Conservation (phyloP, 257 asterid genomes). For the Solanum corneliomulleri region DNA sequence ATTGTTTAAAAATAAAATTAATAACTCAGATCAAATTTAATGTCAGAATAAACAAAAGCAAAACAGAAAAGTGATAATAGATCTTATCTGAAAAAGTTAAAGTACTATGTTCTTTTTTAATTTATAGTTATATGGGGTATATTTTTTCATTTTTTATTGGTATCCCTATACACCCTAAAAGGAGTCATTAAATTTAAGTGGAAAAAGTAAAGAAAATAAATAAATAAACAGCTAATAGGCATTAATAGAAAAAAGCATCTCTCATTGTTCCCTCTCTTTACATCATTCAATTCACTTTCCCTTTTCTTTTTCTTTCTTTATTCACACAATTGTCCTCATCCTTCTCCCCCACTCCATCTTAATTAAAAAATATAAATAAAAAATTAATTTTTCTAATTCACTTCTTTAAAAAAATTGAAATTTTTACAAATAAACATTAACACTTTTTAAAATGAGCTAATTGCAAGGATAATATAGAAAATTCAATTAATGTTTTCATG, state of each 20-base stretch:
- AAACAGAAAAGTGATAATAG: not conserved
- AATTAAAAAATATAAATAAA: too few relatives aligned
- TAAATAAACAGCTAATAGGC: not conserved
- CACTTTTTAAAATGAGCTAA: too few relatives aligned
- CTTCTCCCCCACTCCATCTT: not conserved
- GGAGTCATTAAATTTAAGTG: not conserved
- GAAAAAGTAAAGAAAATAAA: not conserved
- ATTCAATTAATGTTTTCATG: too few relatives aligned
- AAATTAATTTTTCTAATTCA: not conserved
- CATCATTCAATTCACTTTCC: constrained; percentile 1
- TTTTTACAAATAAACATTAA: too few relatives aligned
- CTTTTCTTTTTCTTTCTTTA: constrained; percentile 6
- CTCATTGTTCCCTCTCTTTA: not conserved
- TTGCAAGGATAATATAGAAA: too few relatives aligned
- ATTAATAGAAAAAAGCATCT: not conserved
- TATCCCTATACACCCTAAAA: too few relatives aligned
- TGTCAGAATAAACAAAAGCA: not conserved
- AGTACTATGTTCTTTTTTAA: too few relatives aligned
- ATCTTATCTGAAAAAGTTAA: not conserved
- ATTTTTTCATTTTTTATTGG: too few relatives aligned
- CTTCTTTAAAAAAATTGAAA: too few relatives aligned
- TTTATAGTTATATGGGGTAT: not conserved
- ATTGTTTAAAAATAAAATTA: too few relatives aligned
- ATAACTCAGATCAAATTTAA: too few relatives aligned
- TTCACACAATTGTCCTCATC: not conserved